phyloP scores from a whole-genome alignment of 225 moss, liverwort and hornwort species.

The Marchantia paleacea region DNA sequence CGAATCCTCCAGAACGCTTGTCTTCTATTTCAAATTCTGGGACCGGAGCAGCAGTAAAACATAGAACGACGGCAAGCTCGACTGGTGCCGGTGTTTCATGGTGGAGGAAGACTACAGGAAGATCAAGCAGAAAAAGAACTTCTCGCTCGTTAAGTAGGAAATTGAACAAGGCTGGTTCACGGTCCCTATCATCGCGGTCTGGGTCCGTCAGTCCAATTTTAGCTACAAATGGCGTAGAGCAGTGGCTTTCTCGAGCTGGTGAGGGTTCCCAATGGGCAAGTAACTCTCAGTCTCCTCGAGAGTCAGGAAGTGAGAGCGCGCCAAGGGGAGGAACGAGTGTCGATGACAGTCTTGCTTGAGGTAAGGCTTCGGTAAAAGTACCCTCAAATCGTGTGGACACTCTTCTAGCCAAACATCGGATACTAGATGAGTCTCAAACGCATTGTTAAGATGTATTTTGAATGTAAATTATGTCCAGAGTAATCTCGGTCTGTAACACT shows the following conservation, averaged over 20 bases:
- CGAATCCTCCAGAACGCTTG: no score
- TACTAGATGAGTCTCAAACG: no score
- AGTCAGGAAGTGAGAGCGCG: background rate
- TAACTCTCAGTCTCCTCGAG: background rate
- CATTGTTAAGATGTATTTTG: no score
- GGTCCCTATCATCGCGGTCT: no score
- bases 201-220: background rate
- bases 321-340: background rate
- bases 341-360: background rate
- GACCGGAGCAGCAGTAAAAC: background rate
- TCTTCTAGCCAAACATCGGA: no score
- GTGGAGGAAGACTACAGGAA: background rate
- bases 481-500: no score
- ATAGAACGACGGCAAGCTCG: background rate
- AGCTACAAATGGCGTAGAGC: background rate
- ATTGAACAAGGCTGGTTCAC: background rate
- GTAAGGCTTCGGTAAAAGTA: no score
- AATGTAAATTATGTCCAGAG: no score
- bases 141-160: background rate
- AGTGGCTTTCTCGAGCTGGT: constrained; percentile 9
- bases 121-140: background rate
- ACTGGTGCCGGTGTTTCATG: background rate
- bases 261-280: background rate
- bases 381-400: no score
- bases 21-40: background rate